Conservation (phyloP, 495 filamentous ascomycete genomes). For the Penicillium parvum region DNA sequence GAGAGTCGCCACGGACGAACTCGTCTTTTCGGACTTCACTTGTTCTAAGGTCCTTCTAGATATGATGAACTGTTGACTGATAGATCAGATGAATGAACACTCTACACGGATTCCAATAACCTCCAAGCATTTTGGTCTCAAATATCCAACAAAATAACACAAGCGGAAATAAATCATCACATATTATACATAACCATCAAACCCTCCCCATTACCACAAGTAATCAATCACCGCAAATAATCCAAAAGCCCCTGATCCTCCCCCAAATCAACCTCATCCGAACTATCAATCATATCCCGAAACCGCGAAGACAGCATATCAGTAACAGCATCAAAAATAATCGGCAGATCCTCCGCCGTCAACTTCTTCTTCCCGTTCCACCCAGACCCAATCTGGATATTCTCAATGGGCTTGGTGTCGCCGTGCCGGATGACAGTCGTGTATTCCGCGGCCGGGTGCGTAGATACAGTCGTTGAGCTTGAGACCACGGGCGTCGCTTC, state of each 20-base stretch:
- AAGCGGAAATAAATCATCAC: neutral
- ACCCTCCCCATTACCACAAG: neutral
- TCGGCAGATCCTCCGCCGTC: constrained; percentile 14
- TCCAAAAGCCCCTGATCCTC: neutral
- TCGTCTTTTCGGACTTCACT: too few species aligned
- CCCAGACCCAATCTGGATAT: constrained; percentile 17
- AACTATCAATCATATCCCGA: constrained; percentile 25
- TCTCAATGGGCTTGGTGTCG: constrained; percentile 12
- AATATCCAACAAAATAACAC: neutral
- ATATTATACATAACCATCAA: neutral
- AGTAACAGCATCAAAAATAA: constrained; percentile 22
- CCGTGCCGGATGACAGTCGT: constrained; percentile 14
- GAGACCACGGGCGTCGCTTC: constrained; percentile 4
- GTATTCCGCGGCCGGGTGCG: neutral
- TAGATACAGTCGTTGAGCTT: neutral
- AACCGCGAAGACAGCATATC: constrained; percentile 17
- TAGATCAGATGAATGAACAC: too few species aligned
- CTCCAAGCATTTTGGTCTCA: neutral
- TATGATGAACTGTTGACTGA: too few species aligned
- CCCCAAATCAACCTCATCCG: constrained; percentile 29
- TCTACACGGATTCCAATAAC: neutral
- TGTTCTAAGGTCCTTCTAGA: too few species aligned
- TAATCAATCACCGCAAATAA: neutral
- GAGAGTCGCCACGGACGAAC: neutral
- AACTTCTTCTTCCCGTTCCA: constrained; percentile 11